Evolutionary conservation across 305 asterid species (phyloP).

Genomic region (Fraxinus floribunda): DNA sequence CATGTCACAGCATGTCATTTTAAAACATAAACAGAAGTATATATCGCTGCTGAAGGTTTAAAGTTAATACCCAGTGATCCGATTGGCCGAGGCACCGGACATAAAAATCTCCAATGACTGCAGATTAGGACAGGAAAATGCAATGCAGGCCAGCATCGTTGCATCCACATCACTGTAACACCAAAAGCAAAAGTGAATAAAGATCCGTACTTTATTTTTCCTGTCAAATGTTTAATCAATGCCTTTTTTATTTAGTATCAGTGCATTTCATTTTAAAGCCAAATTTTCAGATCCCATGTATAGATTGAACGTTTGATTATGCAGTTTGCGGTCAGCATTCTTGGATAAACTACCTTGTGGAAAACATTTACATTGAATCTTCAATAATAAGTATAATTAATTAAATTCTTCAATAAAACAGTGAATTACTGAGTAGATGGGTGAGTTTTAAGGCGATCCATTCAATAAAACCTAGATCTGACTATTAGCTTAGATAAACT

Average conservation of each 20-base stretch:
- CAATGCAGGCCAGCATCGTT: conserved; percentile 87
- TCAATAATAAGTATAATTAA: neutral
- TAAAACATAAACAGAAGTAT: neutral
- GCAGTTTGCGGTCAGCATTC: neutral
- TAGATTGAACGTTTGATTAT: neutral
- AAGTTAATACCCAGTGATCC: conserved; percentile 74
- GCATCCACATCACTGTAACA: conserved; percentile 86
- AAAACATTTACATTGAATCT: conserved; percentile 12
- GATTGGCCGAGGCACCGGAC: conserved; percentile 53
- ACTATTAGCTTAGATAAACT: conserved; percentile 14
- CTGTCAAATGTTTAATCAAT: neutral
- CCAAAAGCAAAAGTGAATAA: conserved; percentile 21
- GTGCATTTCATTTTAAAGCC: neutral
- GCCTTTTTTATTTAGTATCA: neutral
- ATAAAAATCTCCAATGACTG: conserved; percentile 74
- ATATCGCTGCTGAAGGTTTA: conserved; percentile 17
- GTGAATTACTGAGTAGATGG: conserved; percentile 2
- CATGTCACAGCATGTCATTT: neutral
- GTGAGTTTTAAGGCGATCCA: conserved; percentile 15
- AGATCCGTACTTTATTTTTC: conserved; percentile 18
- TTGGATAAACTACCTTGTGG: neutral
- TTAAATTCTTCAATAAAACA: conserved; percentile 17
- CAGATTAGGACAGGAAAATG: conserved; percentile 87
- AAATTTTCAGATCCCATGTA: conserved; percentile 14
- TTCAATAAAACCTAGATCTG: conserved; percentile 37